Evolutionary conservation across 2,329 filamentous ascomycete genomes (phyloP), one percentile per base, ranked within the genome.

Genomic region (Berkeleyomyces rouxiae): DNA sequence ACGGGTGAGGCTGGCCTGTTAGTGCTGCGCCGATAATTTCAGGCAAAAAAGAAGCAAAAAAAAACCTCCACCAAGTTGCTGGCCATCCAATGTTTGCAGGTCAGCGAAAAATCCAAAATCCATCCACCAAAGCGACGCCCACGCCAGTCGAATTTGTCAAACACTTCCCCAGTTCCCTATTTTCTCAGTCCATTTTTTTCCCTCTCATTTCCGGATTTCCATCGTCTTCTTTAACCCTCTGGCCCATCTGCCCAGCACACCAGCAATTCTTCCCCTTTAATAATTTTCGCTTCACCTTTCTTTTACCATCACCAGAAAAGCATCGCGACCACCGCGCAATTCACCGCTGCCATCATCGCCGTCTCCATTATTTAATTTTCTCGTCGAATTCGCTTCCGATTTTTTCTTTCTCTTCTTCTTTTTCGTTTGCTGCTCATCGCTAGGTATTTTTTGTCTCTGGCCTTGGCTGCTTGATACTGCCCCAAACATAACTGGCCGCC

Each of bases 81-180:
- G 9, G 23, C 37, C 55, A 11, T 58, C 39, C 16, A 58, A 31
- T 58, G 37, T 58, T 42, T 44, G 39, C 57, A 33, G 37, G 57
- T 58, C 33, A 58, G 57, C 36, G 37, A 55, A 53, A 55, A 55
- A 39, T 39, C 51, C 23, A 23, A 23, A 23, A 23, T 23, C 23
- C 23, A 23, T 23, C 23, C 23, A 23, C 23, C 23, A 23, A 23
- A 23, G 23, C 23, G 23, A 23, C 23, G 23, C 23, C 51, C 51
- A 55, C 51, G 51, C 51, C 51, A 13, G 51, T 39, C 16, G 51
- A 55, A 55, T 55, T 55, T 55, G 37, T 44, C 37, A 58, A 58
- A 58, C 57, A 42, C 57, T 58, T 58, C 57, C 23, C 57, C 57
- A 31, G 51, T 39, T 55, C 57, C 57, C 57, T 44, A 58, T 58